These are phyloP conservation scores for Mimosa pudica DNA, from an alignment of 306 rosid species.

Conservation along the genomic window DNA sequence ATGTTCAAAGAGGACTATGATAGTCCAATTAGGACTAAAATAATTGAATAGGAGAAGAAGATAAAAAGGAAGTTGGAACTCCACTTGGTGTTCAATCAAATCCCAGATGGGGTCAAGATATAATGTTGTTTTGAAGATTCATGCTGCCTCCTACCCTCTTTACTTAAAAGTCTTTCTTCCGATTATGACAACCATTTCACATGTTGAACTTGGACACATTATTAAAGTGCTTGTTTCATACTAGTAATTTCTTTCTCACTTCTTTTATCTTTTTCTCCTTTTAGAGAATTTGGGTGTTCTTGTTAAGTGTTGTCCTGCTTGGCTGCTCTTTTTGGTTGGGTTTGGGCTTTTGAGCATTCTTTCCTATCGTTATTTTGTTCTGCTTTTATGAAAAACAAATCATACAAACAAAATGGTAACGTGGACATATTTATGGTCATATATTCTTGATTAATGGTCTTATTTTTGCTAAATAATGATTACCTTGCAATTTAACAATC, in stretches of 20 bases:
- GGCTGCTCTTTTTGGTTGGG: slow-evolving; percentile 25
- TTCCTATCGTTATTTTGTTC: not conserved
- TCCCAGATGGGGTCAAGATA: slow-evolving; percentile 57
- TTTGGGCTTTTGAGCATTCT: slow-evolving; percentile 17
- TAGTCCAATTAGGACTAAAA: slow-evolving; percentile 46
- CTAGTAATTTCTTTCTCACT: slow-evolving; percentile 29
- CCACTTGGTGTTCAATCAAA: slow-evolving; percentile 48
- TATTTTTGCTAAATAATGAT: not conserved
- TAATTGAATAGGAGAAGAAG: not conserved
- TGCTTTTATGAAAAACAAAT: not conserved
- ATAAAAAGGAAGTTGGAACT: slow-evolving; percentile 27
- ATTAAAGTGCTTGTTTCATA: slow-evolving; percentile 42
- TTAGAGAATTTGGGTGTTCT: not conserved
- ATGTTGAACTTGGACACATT: slow-evolving; percentile 33
- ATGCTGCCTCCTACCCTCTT: slow-evolving; percentile 67
- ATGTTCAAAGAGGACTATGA: slow-evolving; percentile 45
- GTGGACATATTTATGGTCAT: not conserved
- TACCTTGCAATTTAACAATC: slow-evolving; percentile 1
- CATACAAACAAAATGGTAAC: not conserved
- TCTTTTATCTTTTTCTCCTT: not conserved
- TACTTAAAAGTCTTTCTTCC: slow-evolving; percentile 51
- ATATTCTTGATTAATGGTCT: not conserved
- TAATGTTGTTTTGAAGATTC: slow-evolving; percentile 70
- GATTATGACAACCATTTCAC: slow-evolving; percentile 70
- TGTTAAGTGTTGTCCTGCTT: slow-evolving; percentile 20